These are phyloP conservation scores for Ophiostoma sp. DNA, from an alignment of 2,329 filamentous ascomycete genomes.

Conservation along the genomic window DNA sequence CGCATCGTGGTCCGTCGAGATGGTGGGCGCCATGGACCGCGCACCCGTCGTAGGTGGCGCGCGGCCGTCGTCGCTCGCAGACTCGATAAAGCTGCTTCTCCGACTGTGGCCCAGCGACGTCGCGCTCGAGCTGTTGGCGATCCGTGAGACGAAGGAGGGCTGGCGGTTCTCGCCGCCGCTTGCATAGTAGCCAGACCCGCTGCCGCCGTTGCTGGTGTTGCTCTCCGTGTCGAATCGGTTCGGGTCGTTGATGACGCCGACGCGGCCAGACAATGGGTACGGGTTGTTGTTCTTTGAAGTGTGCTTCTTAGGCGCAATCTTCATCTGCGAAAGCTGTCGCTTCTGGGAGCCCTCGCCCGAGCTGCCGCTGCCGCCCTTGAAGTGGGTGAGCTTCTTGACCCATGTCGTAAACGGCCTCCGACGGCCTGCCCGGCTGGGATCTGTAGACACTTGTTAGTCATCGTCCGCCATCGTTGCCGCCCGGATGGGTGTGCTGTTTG, in stretches of 20 bases:
- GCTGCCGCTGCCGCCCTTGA: slow-evolving; percentile 60
- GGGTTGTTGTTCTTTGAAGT: slow-evolving; percentile 72
- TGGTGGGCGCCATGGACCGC: slow-evolving; percentile 70
- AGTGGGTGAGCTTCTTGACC: slow-evolving; percentile 88
- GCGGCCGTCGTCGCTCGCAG: slow-evolving; percentile 56
- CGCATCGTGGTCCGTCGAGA: slow-evolving; percentile 77
- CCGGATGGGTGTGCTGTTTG: neutral
- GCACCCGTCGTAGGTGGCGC: slow-evolving; percentile 56
- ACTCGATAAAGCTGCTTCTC: slow-evolving; percentile 53
- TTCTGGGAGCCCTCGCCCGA: slow-evolving; percentile 53
- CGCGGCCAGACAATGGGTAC: slow-evolving; percentile 74
- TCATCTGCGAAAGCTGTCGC: slow-evolving; percentile 37
- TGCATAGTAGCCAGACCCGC: slow-evolving; percentile 1
- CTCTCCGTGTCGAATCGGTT: slow-evolving; percentile 14
- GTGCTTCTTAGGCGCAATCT: slow-evolving; percentile 51
- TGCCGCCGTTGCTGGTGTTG: slow-evolving; percentile 7
- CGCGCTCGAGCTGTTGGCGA: slow-evolving; percentile 43
- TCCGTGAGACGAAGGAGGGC: slow-evolving; percentile 37
- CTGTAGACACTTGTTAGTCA: slow-evolving; percentile 37
- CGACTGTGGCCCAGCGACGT: slow-evolving; percentile 48
- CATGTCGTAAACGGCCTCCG: slow-evolving; percentile 84
- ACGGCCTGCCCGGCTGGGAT: slow-evolving; percentile 57
- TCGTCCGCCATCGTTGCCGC: neutral
- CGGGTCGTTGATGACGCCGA: slow-evolving; percentile 30
- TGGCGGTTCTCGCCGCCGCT: slow-evolving; percentile 32